Percentiles rank a stretch among this genome's conserved stretches.
Evolutionary conservation across 441 rosid species (phyloP).

Genomic region (Corymbia calophylla): DNA sequence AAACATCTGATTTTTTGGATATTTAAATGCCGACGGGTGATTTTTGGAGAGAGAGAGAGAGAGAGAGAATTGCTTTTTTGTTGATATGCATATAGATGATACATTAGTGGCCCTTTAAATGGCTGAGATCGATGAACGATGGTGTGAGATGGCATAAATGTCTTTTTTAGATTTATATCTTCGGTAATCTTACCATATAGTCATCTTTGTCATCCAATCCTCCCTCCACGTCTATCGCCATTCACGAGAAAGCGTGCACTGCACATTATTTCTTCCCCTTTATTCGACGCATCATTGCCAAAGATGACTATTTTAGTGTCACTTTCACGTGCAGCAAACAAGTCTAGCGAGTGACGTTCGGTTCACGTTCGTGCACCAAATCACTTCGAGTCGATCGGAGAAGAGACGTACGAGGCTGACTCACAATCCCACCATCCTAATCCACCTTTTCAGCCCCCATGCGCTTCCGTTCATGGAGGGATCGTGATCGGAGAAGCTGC

Average conservation of each 20-base stretch:
- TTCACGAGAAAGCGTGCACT: not conserved
- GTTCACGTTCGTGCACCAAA: not conserved
- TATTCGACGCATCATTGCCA: not conserved
- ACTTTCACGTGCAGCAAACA: not conserved
- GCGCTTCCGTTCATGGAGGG: not conserved
- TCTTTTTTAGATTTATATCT: no score
- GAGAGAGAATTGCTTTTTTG: not conserved
- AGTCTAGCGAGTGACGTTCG: not conserved
- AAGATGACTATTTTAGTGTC: not conserved
- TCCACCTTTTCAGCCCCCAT: not conserved
- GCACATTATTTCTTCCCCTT: not conserved
- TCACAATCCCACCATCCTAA: no score
- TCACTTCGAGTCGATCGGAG: not conserved
- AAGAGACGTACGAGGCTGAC: not conserved
- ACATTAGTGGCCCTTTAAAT: not conserved
- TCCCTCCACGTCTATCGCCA: not conserved
- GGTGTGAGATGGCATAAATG: not conserved
- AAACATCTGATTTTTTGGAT: not conserved
- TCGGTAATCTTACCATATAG: not conserved
- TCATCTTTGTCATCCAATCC: not conserved
- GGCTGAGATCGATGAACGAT: not conserved
- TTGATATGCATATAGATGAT: not conserved
- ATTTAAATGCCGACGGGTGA: not conserved
- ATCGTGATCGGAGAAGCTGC: not conserved
- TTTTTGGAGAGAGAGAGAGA: not conserved